These are phyloP conservation scores for Quercus berberidifolia DNA, from an alignment of 306 rosid genomes.

Conservation along the genomic window DNA sequence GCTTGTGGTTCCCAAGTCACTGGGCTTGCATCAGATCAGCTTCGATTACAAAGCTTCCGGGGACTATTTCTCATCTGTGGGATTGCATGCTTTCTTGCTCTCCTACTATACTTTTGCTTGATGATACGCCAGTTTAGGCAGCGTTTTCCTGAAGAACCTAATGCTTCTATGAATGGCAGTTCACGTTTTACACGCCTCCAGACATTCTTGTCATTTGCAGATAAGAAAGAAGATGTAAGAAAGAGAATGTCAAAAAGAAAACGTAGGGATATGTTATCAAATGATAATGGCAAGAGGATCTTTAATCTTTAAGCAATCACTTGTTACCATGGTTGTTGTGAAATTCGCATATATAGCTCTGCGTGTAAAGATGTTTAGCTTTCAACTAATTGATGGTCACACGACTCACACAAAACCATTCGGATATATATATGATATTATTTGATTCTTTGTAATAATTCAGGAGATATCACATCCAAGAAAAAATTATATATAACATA, in stretches of 20 bases:
- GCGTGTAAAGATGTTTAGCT: no score
- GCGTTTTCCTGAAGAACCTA: constrained; percentile 11
- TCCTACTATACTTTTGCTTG: constrained; percentile 14
- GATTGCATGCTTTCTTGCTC: constrained; percentile 22
- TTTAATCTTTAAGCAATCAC: no score
- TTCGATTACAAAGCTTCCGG: constrained; percentile 38
- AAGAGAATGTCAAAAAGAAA: constrained; percentile 36
- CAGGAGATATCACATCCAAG: no score
- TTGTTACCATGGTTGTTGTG: no score
- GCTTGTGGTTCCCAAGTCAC: constrained; percentile 17
- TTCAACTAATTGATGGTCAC: no score
- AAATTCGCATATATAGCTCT: no score
- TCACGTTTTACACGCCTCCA: constrained; percentile 3
- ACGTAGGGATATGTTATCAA: constrained; percentile 13
- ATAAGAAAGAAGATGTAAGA: constrained; percentile 20
- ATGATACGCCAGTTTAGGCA: constrained; percentile 22
- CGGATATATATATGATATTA: no score
- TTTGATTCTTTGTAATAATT: no score
- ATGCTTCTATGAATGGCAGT: background rate
- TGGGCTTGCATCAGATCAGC: constrained; percentile 18
- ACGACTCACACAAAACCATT: no score
- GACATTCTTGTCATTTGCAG: constrained; percentile 27
- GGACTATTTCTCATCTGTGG: constrained; percentile 40
- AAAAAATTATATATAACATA: no score
- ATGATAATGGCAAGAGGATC: background rate